phyloP scores from a whole-genome alignment of 176 grass and related monocot genomes.

The Aechmea fasciata region DNA sequence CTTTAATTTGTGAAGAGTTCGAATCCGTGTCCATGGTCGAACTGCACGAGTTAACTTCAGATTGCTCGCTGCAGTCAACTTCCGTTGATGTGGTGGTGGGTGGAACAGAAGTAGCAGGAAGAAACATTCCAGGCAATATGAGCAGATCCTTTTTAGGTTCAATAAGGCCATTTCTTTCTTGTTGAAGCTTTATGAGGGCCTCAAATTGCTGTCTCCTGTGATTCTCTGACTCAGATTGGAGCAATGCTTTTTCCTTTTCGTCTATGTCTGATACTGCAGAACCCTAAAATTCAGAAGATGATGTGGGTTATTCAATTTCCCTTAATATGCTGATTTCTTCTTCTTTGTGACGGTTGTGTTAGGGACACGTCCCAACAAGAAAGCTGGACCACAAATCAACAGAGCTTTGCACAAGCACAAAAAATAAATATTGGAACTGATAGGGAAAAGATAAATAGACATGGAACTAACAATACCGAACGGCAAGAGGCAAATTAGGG shows the following conservation, averaged over 20 bases:
- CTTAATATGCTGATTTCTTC: no score
- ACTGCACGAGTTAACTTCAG: conserved; percentile 9
- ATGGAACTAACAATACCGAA: neutral
- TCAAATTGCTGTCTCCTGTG: conserved; percentile 46
- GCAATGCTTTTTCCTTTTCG: conserved; percentile 45
- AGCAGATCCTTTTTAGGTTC: conserved; percentile 70
- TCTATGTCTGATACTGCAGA: conserved; percentile 20
- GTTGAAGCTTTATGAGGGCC: conserved; percentile 51
- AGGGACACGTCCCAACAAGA: no score
- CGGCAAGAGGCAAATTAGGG: neutral
- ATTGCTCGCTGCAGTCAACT: conserved; percentile 18
- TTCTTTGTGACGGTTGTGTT: no score
- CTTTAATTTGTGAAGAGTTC: conserved; percentile 18
- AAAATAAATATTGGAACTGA: neutral
- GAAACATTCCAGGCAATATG: conserved; percentile 79
- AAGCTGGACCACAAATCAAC: no score
- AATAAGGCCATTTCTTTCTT: conserved; percentile 72
- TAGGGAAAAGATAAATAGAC: no score
- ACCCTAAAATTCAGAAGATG: conserved; percentile 25
- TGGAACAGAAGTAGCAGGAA: conserved; percentile 26
- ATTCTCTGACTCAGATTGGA: conserved; percentile 57
- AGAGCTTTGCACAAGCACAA: no score
- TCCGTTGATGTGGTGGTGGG: conserved; percentile 4
- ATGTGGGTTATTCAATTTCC: neutral
- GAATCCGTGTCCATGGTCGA: conserved; percentile 22